A percentile compares a stretch with the other conserved stretches of the same genome.
Conservation (phyloP, 2,329 filamentous ascomycete genomes). For the Aspergillus fructus region DNA sequence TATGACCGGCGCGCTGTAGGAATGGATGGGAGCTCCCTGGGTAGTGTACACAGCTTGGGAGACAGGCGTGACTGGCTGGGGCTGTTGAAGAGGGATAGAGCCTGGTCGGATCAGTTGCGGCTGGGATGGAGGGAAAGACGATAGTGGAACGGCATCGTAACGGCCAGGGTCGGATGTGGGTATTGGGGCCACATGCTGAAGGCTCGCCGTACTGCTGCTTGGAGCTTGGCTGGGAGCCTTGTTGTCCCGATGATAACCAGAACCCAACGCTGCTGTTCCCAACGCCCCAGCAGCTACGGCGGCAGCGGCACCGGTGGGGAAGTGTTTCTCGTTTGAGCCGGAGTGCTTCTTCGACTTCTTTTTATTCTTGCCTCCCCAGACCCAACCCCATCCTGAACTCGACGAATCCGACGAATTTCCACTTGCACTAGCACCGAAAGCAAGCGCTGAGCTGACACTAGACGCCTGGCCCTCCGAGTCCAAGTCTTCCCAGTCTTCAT, state of each 20-base stretch:
- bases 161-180: slow-evolving; percentile 64
- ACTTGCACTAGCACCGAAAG: slow-evolving; percentile 57
- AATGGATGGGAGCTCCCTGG: slow-evolving; percentile 40
- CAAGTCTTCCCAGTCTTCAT: slow-evolving; percentile 61
- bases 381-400: slow-evolving; percentile 60
- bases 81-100: slow-evolving; percentile 75
- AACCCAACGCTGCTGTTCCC: slow-evolving; percentile 42
- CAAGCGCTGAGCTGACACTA: slow-evolving; percentile 58
- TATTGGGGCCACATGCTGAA: slow-evolving; percentile 63
- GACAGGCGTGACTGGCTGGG: slow-evolving; percentile 74
- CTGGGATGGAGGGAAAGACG: slow-evolving; percentile 25
- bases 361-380: slow-evolving; percentile 53
- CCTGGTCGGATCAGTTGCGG: slow-evolving; percentile 50
- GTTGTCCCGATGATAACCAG: slow-evolving; percentile 32
- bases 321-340: slow-evolving; percentile 18
- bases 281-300: slow-evolving; percentile 45
- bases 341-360: slow-evolving; percentile 25
- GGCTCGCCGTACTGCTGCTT: slow-evolving; percentile 45
- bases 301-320: slow-evolving; percentile 35
- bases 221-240: slow-evolving; percentile 24
- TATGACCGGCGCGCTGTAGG: slow-evolving; percentile 43
- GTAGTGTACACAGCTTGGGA: slow-evolving; percentile 64
- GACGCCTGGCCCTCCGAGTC: slow-evolving; percentile 55
- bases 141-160: slow-evolving; percentile 55
- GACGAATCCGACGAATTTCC: slow-evolving; percentile 52